Percentiles rank a stretch among this genome's conserved stretches.
Evolutionary conservation across 2,329 filamentous ascomycete genomes (phyloP).

Genomic region (Clonostachys byssicola): DNA sequence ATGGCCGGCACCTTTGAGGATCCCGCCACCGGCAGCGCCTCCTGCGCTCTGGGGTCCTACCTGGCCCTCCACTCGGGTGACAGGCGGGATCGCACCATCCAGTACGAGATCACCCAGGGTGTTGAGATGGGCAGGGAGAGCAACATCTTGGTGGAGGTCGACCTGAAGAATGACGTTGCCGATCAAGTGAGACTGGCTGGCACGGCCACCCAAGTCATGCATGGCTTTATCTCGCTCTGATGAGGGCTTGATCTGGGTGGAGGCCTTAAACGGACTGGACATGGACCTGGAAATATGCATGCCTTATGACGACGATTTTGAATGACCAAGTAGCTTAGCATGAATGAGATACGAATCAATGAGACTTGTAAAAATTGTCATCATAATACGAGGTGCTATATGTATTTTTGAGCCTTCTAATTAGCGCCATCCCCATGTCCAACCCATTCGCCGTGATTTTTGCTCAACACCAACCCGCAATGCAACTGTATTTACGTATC

Average conservation of each 20-base stretch:
- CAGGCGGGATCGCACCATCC: constrained; percentile 16
- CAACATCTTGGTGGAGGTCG: constrained; percentile 43
- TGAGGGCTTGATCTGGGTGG: not conserved
- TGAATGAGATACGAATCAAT: too few relatives aligned
- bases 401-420: too few relatives aligned
- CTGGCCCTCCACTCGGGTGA: constrained; percentile 37
- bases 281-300: too few relatives aligned
- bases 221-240: constrained; percentile 21
- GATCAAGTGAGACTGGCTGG: constrained; percentile 23
- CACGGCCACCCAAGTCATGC: constrained; percentile 26
- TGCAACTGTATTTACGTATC: constrained; percentile 1
- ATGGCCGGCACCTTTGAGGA: constrained; percentile 49
- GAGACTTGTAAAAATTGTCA: too few relatives aligned
- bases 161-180: constrained; percentile 19
- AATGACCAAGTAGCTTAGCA: too few relatives aligned
- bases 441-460: too few relatives aligned
- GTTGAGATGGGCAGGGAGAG: constrained; percentile 63
- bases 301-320: too few relatives aligned
- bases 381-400: too few relatives aligned
- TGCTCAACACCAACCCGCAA: too few relatives aligned
- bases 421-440: too few relatives aligned
- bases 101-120: constrained; percentile 57
- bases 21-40: constrained; percentile 59
- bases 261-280: too few relatives aligned
- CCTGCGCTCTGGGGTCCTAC: constrained; percentile 51